Evolutionary conservation across 2,329 filamentous ascomycete genomes (phyloP).

Genomic region (Colletotrichum endophyticum): DNA sequence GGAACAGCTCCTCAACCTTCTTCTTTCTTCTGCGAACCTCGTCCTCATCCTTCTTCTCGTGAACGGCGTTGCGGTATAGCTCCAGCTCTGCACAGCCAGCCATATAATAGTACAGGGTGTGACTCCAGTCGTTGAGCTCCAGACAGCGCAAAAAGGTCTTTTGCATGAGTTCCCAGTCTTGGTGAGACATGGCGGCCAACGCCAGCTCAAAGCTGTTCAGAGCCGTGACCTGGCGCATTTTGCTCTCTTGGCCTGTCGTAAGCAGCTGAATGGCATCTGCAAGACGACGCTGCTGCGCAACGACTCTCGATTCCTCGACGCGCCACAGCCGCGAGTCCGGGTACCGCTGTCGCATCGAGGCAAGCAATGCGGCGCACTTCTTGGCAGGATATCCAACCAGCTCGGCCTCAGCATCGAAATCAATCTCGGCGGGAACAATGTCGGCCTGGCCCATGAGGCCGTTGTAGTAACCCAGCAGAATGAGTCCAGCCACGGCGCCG

Average conservation of each 20-base stretch:
- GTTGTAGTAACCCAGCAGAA: constrained; percentile 87
- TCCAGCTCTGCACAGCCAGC: constrained; percentile 81
- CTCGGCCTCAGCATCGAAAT: constrained; percentile 58
- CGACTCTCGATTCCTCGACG: constrained; percentile 83
- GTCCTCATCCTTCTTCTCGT: constrained; percentile 36
- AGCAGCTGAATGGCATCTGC: constrained; percentile 72
- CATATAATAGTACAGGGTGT: constrained; percentile 88
- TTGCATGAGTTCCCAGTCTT: constrained; percentile 77
- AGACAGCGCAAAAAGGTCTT: constrained; percentile 76
- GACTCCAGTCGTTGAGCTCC: constrained; percentile 89
- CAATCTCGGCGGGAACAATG: constrained; percentile 72
- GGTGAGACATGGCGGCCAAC: constrained; percentile 77
- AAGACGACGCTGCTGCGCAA: constrained; percentile 70
- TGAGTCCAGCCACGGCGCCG: constrained; percentile 85
- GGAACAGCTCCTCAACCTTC: constrained; percentile 72
- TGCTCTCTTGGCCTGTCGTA: constrained; percentile 62
- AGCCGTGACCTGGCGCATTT: constrained; percentile 87
- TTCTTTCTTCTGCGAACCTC: constrained; percentile 62
- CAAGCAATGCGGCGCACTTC: constrained; percentile 70
- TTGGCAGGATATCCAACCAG: constrained; percentile 75
- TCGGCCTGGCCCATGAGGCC: constrained; percentile 85
- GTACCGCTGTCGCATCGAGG: constrained; percentile 77
- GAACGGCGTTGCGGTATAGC: constrained; percentile 71
- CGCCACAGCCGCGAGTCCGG: constrained; percentile 86
- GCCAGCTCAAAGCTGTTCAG: constrained; percentile 86